Conservation (phyloP, 306 rosid genomes). For the Cyamopsis tetragonoloba region DNA sequence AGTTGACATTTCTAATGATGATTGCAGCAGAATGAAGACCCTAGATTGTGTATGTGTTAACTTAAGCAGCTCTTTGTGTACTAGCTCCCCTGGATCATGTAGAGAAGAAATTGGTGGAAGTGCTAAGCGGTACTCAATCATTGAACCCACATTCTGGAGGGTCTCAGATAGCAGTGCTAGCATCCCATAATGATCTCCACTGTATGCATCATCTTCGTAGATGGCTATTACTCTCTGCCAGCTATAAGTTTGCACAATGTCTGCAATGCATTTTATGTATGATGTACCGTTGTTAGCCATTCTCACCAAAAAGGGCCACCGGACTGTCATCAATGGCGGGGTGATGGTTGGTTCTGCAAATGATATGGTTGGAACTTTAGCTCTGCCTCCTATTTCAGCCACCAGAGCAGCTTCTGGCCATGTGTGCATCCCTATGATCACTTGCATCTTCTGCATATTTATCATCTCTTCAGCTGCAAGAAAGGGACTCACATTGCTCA, state of each 20-base stretch:
- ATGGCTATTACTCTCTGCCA: slow-evolving; percentile 55
- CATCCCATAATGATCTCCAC: slow-evolving; percentile 50
- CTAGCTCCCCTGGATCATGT: slow-evolving; percentile 30
- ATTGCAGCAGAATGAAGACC: slow-evolving; percentile 58
- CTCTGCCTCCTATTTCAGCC: slow-evolving; percentile 47
- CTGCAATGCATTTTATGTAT: slow-evolving; percentile 42
- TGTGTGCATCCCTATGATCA: slow-evolving; percentile 51
- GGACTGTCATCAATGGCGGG: slow-evolving; percentile 31
- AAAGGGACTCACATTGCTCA: not conserved
- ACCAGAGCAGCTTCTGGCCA: slow-evolving; percentile 56
- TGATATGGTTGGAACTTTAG: slow-evolving; percentile 53
- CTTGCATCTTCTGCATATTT: slow-evolving; percentile 32
- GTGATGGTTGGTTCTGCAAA: slow-evolving; percentile 43
- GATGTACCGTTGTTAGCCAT: slow-evolving; percentile 31
- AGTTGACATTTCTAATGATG: slow-evolving; percentile 46
- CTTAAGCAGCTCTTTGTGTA: slow-evolving; percentile 41
- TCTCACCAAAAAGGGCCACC: slow-evolving; percentile 54
- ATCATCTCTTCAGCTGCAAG: slow-evolving; percentile 49
- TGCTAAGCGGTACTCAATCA: slow-evolving; percentile 46
- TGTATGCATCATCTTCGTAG: slow-evolving; percentile 49
- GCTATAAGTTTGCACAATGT: slow-evolving; percentile 29
- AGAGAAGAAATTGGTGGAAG: slow-evolving; percentile 54
- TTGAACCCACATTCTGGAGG: slow-evolving; percentile 42
- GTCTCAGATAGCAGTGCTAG: slow-evolving; percentile 53
- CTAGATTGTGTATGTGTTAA: slow-evolving; percentile 44